Evolutionary conservation across 345 rosid genomes (phyloP), one percentile per base, ranked within the genome.

Genomic region (Kernera saxatilis): DNA sequence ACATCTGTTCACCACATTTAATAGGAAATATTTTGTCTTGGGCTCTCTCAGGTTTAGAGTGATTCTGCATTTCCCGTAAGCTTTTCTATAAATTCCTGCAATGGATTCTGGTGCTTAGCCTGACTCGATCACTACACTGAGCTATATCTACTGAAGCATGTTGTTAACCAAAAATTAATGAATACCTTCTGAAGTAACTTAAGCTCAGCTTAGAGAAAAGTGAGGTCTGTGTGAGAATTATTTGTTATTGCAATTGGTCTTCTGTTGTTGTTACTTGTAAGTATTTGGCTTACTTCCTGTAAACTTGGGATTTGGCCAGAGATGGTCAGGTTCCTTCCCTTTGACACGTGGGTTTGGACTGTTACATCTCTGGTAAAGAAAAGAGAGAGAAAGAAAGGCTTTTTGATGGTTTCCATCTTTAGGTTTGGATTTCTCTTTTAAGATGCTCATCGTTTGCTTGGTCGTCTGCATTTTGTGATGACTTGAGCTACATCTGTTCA

Each of bases 281-380:
- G 12, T 60, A 0, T 18, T 15, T 61, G 14, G 19, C 3, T 29
- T 10, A 17, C 2, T 3, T 71, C 7, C 1, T 51, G 11, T n/a
- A 6, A 17, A 25, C 2, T n/a, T 6, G 17, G 3, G 8, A 35
- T 36, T 35, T 73, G 7, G 5, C 59, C 82, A 79, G 78, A 69
- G 77, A 70, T 71, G 70, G 85, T 78, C 81, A 80, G 81, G 82
- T 82, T 40, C 57, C 79, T 62, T 52, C 80, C 61, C 15, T 68
- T 41, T 70, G 2, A 60, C n/a, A 2, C 55, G 3, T 58, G 70
- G 74, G 78, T 82, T 67, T 39, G 40, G 30, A 72, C 81, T 75
- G 84, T 83, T 83, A 79, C 83, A 75, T 78, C 81, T 74, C 82
- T 81, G 83, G 84, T 23, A 84, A 69, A 78, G 39, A 10, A 67